Base-by-base conservation (phyloP, 139 green algal species). In the Chlamydomonas schloesseri region DNA sequence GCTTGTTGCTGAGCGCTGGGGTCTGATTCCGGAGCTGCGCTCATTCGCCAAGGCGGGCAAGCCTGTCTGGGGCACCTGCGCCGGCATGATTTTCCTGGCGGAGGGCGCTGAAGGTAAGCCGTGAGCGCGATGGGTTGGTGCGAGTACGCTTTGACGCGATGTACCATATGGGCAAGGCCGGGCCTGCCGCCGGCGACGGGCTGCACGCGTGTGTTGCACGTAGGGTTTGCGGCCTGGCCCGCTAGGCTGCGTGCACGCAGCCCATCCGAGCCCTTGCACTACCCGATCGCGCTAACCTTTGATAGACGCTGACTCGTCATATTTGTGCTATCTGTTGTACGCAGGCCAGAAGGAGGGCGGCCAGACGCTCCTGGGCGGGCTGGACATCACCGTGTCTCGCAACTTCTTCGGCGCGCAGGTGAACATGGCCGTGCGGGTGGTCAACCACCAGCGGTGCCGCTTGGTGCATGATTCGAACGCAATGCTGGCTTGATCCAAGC, bases 391-490 rank as follows among this genome's bases (percentile, higher is more conserved):
- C 17, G 98, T 99, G 34, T 94, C 95, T 23, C 93, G 98, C 46
- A 99, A 99, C 91, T 99, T 99, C 91, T 99, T 99, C 80, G 98
- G 98, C 2, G 94, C 95, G 2, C 97, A 99, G 93, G 94, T 96
- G 55, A 26, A 88, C 11, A n/a, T 15, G 33, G 46, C 18, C 13
- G 67, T 9, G 62, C 9, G 62, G 18, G 62, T 9, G 20, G 20
- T 69, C 62, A 23, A 10, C 26, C 57, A 29, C 10, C 23, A 34
- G 28, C 18, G 65, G n/a, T n/a, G n/a, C n/a, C n/a, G n/a, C n/a
- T n/a, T 67, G 21, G 65, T 81, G 21, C n/a, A 42, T 58, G 79
- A 11, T 15, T 84, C 53, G 14, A 71, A 50, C n/a, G n/a, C n/a
- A n/a, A n/a, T n/a, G n/a, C n/a, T n/a, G n/a, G n/a, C n/a, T n/a